Conservation (phyloP, 192 early-diverging fungal genomes). For the Irineochytrium annulatum region DNA sequence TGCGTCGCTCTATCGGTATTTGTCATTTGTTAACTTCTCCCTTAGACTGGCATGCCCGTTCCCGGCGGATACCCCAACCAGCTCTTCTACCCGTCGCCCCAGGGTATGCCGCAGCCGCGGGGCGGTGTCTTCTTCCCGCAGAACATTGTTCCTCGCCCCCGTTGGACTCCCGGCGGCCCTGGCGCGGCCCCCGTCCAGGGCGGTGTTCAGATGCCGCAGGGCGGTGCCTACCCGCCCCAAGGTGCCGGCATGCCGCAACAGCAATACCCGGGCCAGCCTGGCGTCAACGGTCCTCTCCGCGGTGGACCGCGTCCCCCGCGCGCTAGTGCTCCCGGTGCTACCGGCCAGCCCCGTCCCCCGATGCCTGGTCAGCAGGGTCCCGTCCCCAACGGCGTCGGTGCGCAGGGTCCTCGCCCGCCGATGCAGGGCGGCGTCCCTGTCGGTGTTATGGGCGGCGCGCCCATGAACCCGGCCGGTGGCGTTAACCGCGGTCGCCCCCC, state of each 20-base stretch:
- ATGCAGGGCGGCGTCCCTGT: constrained; percentile 14
- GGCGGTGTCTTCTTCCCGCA: constrained; percentile 36
- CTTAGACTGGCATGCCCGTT: constrained; percentile 28
- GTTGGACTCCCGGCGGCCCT: constrained; percentile 38
- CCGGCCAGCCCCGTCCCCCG: constrained; percentile 40
- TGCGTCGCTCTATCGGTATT: background rate
- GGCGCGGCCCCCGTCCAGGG: constrained; percentile 38
- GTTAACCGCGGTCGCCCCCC: constrained; percentile 35
- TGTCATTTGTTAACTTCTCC: constrained; percentile 7
- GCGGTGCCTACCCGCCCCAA: constrained; percentile 29
- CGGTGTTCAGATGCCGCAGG: constrained; percentile 24
- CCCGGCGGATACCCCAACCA: constrained; percentile 56
- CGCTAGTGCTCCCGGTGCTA: constrained; percentile 11
- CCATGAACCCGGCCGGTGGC: constrained; percentile 15
- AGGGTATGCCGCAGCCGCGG: constrained; percentile 27
- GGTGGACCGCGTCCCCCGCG: constrained; percentile 34
- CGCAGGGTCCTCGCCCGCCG: constrained; percentile 20
- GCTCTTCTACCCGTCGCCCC: constrained; percentile 57
- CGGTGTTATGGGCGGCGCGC: constrained; percentile 20
- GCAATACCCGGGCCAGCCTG: constrained; percentile 27
- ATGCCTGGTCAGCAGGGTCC: constrained; percentile 38
- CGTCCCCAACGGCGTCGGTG: constrained; percentile 25
- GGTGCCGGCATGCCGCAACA: constrained; percentile 23
- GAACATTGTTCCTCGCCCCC: constrained; percentile 31
- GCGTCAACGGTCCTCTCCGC: constrained; percentile 41